Evolutionary conservation across 805 yeast genomes (phyloP), one percentile per base, ranked within the genome.

Genomic region (Huiozyma sinensis): DNA sequence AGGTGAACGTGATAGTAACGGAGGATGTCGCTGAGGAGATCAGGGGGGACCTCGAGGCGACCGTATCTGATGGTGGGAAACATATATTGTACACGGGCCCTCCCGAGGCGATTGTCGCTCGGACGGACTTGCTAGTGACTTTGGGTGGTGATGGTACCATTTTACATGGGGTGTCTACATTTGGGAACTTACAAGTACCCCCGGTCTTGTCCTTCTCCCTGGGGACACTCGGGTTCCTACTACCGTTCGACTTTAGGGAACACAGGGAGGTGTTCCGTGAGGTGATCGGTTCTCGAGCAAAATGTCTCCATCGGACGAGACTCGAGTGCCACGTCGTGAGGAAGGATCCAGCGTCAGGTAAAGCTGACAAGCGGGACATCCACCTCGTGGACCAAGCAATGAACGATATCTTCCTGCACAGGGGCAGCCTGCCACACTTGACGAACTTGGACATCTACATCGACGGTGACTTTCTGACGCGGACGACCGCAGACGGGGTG

Each of bases 61-160:
- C 49, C 17, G 53, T 55, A 36, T 61, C 42, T 50, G 65, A 52
- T 8, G 53, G 51, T 40, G 57, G 57, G 17, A 68, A 67, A 6
- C 72, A 63, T 52, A 52, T 65, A 6, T 51, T 85, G 1, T 77
- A 70, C 54, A 75, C 89, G 0, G 92, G 94, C 0, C 53, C 73
- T 4, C 61, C 62, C 12, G 64, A 68, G 8, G 82, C 79, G 7
- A 76, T 87, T 37, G 71, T 77, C 1, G 53, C 67, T 8, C 83
- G 79, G 52, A 76, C 95, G 0, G 97, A 89, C 57, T 61, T 89
- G 37, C 66, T 89, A 34, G 88, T 89, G 7, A 83, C 95, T 0
- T 63, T 89, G 35, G 97, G 97, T n/a, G 97, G 97, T 13, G 97
- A 89, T 62, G 97, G 97, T 5, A 89, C 97, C 0, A 86, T 87